A percentile compares a stretch with the other conserved stretches of the same genome.
Conservation (phyloP, 1,139 yeast species). For the Neolecta irregularis region DNA sequence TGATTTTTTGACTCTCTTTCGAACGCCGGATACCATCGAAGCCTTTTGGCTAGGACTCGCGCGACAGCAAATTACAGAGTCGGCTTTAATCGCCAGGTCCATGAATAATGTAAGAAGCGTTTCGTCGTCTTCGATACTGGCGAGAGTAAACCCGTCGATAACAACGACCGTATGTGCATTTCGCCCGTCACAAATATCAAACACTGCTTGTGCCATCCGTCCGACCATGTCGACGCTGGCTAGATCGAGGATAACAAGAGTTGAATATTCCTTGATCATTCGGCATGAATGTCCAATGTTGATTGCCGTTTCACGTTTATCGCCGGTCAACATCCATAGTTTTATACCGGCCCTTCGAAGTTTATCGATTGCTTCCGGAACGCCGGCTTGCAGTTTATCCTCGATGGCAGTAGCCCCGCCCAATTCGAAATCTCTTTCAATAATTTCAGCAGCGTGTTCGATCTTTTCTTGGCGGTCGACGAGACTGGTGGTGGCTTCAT, state of each 20-base stretch:
- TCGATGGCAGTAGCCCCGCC: slow-evolving; percentile 95
- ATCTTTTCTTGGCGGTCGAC: slow-evolving; percentile 49
- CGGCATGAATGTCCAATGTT: slow-evolving; percentile 93
- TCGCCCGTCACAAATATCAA: slow-evolving; percentile 46
- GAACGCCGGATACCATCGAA: slow-evolving; percentile 62
- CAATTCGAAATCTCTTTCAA: slow-evolving; percentile 53
- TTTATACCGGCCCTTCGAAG: slow-evolving; percentile 84
- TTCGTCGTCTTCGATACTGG: slow-evolving; percentile 54
- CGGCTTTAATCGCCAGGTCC: slow-evolving; percentile 72
- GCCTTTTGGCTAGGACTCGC: slow-evolving; percentile 97
- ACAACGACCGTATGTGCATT: slow-evolving; percentile 92
- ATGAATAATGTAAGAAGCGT: slow-evolving; percentile 58
- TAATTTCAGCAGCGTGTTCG: slow-evolving; percentile 53
- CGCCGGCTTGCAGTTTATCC: slow-evolving; percentile 91
- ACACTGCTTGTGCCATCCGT: slow-evolving; percentile 42
- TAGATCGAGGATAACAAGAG: slow-evolving; percentile 63
- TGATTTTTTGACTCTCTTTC: slow-evolving; percentile 44
- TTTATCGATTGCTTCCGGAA: slow-evolving; percentile 83
- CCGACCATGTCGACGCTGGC: slow-evolving; percentile 28
- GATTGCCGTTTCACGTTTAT: slow-evolving; percentile 92
- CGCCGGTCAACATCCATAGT: slow-evolving; percentile 98
- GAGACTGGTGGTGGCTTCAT: slow-evolving; percentile 63
- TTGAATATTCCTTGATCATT: slow-evolving; percentile 80
- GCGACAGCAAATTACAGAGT: slow-evolving; percentile 86
- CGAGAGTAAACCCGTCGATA: slow-evolving; percentile 75